These are phyloP conservation scores for Gossypium herbaceum DNA, from an alignment of 345 rosid species.

Conservation along the genomic window DNA sequence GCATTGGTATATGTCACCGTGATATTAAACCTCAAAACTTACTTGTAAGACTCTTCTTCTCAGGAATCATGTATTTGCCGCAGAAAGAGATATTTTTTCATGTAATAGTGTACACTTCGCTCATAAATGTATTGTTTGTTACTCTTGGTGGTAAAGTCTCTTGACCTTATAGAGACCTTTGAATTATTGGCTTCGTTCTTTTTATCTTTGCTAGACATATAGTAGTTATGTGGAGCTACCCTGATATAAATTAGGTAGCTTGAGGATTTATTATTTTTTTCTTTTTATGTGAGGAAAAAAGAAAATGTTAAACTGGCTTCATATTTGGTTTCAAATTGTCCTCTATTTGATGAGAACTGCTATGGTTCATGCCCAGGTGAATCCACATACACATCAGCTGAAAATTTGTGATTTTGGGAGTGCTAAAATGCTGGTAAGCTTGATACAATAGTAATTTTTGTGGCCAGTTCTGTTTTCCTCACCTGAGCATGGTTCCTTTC, in stretches of 20 bases:
- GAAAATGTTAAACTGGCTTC: neutral
- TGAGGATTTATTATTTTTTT: neutral
- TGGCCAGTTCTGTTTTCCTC: conserved; percentile 1
- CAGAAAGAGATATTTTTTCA: neutral
- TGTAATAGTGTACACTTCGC: neutral
- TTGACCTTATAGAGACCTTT: neutral
- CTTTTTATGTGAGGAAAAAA: neutral
- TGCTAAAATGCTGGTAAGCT: conserved; percentile 80
- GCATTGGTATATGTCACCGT: conserved; percentile 88
- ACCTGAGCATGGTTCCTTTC: conserved; percentile 11
- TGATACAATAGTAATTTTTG: conserved; percentile 1
- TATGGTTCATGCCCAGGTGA: conserved; percentile 47
- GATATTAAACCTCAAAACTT: conserved; percentile 96
- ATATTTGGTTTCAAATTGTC: neutral
- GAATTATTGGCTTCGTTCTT: neutral
- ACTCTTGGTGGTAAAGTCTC: neutral
- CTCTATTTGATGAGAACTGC: neutral
- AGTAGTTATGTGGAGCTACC: neutral
- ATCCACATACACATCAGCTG: conserved; percentile 81
- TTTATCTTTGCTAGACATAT: neutral
- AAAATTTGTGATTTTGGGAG: conserved; percentile 95
- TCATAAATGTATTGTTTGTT: neutral
- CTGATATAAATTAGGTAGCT: too few species aligned
- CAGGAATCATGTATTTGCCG: neutral
- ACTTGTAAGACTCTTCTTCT: conserved; percentile 42